A percentile compares a stretch with the other conserved stretches of the same genome.
phyloP scores from a whole-genome alignment of 2,329 filamentous ascomycete species.

The Xylaria sp. region DNA sequence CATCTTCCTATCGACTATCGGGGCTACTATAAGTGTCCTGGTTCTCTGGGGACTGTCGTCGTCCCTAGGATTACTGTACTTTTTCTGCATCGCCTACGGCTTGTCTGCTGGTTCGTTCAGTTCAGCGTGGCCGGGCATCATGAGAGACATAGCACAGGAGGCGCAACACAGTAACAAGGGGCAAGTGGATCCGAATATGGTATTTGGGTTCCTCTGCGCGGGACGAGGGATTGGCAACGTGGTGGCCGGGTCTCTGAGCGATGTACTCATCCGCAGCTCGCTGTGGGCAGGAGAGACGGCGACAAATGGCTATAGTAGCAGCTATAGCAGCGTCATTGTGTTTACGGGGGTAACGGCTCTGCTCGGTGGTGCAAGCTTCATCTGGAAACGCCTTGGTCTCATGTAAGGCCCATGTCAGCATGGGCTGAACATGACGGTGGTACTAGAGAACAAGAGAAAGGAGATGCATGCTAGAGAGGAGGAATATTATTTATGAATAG shows the following conservation, averaged over 20 bases:
- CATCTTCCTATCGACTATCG: constrained; percentile 61
- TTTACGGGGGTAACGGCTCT: constrained; percentile 61
- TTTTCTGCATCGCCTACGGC: constrained; percentile 68
- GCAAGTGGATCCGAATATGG: constrained; percentile 55
- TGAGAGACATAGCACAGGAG: constrained; percentile 48
- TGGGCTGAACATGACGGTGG: neutral
- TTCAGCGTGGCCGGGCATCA: constrained; percentile 65
- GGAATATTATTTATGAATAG: too few species aligned
- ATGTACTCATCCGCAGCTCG: constrained; percentile 53
- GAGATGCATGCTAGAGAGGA: neutral
- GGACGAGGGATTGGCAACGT: constrained; percentile 68
- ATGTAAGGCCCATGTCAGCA: constrained; percentile 29
- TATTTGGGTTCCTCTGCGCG: constrained; percentile 62
- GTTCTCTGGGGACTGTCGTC: constrained; percentile 67
- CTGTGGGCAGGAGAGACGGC: constrained; percentile 49
- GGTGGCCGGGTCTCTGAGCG: constrained; percentile 61
- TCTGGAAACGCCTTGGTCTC: constrained; percentile 45
- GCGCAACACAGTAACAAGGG: constrained; percentile 29
- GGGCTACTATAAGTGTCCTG: constrained; percentile 61
- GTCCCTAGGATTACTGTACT: constrained; percentile 58
- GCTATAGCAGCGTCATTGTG: constrained; percentile 60
- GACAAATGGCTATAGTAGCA: constrained; percentile 53
- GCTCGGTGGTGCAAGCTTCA: constrained; percentile 52
- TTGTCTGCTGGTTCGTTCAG: constrained; percentile 70
- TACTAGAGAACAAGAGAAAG: too few species aligned